Evolutionary conservation across 805 yeast genomes (phyloP).

Genomic region (Ogataea neopini): DNA sequence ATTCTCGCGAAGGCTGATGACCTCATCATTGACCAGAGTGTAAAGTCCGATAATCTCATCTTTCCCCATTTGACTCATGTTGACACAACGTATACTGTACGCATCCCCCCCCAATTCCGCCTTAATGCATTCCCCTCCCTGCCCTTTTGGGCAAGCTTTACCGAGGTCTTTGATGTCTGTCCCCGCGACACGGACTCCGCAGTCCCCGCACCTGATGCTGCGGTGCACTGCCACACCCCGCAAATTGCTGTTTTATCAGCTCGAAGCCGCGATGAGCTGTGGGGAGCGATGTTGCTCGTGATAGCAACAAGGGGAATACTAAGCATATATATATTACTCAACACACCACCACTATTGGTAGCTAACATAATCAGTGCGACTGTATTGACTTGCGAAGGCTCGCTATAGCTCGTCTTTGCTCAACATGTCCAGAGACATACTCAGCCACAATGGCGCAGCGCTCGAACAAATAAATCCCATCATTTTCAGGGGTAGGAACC

Average conservation of each 20-base stretch:
- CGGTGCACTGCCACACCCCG: constrained; percentile 11
- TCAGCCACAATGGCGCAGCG: constrained; percentile 13
- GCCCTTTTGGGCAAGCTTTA: constrained; percentile 3
- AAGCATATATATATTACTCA: background rate
- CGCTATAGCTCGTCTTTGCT: background rate
- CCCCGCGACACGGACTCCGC: constrained; percentile 5
- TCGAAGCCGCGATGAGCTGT: constrained; percentile 4
- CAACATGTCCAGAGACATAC: constrained; percentile 13
- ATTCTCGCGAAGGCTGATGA: too few species aligned
- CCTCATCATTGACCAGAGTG: too few species aligned
- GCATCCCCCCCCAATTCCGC: background rate
- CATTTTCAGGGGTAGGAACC: constrained; percentile 31
- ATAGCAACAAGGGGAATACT: background rate
- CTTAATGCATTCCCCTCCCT: background rate
- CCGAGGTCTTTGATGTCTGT: background rate
- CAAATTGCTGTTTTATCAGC: constrained; percentile 11
- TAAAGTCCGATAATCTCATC: too few species aligned
- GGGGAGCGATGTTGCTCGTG: background rate
- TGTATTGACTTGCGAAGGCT: background rate
- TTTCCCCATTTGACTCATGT: too few species aligned
- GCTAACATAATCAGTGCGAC: too few species aligned
- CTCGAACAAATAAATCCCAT: constrained; percentile 26
- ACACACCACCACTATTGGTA: background rate
- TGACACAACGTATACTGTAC: too few species aligned
- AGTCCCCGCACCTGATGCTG: constrained; percentile 5